These are phyloP conservation scores for Wickerhamomyces rabaulensis DNA, from an alignment of 805 yeast genomes.

Conservation along the genomic window DNA sequence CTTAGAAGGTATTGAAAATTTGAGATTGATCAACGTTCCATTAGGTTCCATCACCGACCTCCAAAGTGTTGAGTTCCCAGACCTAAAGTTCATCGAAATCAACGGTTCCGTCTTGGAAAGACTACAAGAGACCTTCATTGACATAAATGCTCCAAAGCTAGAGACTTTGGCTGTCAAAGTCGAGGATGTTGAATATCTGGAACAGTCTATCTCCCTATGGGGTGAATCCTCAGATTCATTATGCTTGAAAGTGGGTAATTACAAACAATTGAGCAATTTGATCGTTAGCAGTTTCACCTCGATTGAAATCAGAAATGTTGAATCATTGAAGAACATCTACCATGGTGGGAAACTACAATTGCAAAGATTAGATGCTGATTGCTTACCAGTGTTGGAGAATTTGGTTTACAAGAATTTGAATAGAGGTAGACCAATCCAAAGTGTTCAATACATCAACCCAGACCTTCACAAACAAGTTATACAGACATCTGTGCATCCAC, in stretches of 20 bases:
- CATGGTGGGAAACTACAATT: slow-evolving; percentile 7
- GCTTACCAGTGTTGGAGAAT: slow-evolving; percentile 3
- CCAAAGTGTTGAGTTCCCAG: slow-evolving; percentile 1
- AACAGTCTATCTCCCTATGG: slow-evolving; percentile 3
- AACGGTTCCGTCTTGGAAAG: slow-evolving; percentile 3
- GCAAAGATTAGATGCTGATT: slow-evolving; percentile 7
- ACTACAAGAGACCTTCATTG: neutral
- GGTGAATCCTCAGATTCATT: slow-evolving; percentile 3
- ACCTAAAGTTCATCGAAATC: slow-evolving; percentile 2
- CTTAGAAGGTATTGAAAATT: neutral
- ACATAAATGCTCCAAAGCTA: slow-evolving; percentile 1
- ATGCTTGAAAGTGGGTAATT: slow-evolving; percentile 1
- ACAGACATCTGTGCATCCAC: slow-evolving; percentile 3
- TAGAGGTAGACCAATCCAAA: slow-evolving; percentile 4
- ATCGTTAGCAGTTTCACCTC: neutral
- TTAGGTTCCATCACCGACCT: neutral
- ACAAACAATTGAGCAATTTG: neutral
- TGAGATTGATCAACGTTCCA: slow-evolving; percentile 1
- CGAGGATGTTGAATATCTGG: slow-evolving; percentile 6
- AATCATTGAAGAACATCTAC: slow-evolving; percentile 1
- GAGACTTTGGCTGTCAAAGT: slow-evolving; percentile 11
- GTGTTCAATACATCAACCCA: slow-evolving; percentile 7
- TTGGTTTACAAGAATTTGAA: slow-evolving; percentile 1
- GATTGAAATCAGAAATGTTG: neutral
- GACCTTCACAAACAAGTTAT: slow-evolving; percentile 1